Evolutionary conservation across 257 asterid species (phyloP), one percentile per base, ranked within the genome.

Genomic region (Penstemon newberryi): DNA sequence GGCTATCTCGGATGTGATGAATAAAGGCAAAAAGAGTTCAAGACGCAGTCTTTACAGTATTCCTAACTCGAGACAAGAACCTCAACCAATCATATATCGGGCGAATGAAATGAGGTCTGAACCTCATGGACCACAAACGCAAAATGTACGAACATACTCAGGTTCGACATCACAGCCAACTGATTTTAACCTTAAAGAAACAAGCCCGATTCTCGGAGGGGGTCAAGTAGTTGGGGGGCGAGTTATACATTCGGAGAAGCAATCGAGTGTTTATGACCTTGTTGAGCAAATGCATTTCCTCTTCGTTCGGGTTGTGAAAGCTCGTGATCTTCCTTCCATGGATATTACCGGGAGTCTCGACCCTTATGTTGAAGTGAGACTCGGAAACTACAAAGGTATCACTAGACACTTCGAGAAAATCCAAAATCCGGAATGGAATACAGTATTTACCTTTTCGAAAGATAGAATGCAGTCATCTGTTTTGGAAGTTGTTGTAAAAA

Each of bases 241-340:
- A 41, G 95, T 83, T 52, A 77, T 72, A 38, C 86, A 84, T 52
- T 63, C 83, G 6, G 89, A 84, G 19, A 92, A 72, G 73, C 84
- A 63, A 8, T 69, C 84, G 43, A 81, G 85, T 77, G 71, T 88
- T 18, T 92, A 89, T 67, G 96, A 92, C 72, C 96, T 92, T 39
- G 98, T 92, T 38, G 98, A 87, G 84, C 90, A 91, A 6, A 92
- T 90, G 98, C 91, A 87, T 13, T 92, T 88, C 80, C 96, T 92
- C 62, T 92, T 88, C 59, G 95, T 92, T 12, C 79, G 95, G 62
- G 96, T 90, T 40, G 96, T 88, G 60, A 86, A 77, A 75, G 98
- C 97, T 45, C 89, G 74, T 8, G 88, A 86, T 47, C 96, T 92
- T 60, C 92, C 96, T 71, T 63, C 84, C 42, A 92, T 71, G 89